Conservation (phyloP, 352 stramenopile species). For the Saprolegnia diclina region DNA sequence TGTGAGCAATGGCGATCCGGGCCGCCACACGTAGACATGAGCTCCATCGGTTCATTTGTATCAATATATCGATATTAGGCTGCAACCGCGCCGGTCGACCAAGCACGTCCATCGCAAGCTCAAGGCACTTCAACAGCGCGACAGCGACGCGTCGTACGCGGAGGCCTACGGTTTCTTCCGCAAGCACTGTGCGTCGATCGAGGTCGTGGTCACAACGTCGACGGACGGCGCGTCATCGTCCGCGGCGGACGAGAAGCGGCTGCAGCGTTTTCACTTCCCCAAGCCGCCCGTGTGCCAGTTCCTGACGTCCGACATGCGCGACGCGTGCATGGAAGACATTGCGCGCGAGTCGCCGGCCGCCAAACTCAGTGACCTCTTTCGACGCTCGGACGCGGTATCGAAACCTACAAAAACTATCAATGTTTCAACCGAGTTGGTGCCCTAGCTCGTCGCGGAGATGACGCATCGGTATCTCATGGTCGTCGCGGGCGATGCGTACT, state of each 20-base stretch:
- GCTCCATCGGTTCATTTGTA: too few species aligned
- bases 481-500: conserved; percentile 8
- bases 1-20: too few species aligned
- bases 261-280: conserved; percentile 23
- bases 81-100: too few species aligned
- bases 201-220: conserved; percentile 2
- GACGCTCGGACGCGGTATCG: conserved; percentile 13
- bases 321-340: conserved; percentile 13
- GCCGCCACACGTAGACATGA: too few species aligned
- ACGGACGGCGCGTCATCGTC: neutral
- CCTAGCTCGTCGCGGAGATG: conserved; percentile 19
- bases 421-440: neutral
- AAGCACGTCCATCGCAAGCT: neutral
- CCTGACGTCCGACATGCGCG: conserved; percentile 19
- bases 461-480: conserved; percentile 21
- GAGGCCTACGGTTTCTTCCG: conserved; percentile 17
- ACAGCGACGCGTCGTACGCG: conserved; percentile 7
- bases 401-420: neutral
- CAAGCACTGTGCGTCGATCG: conserved; percentile 8
- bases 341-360: conserved; percentile 8
- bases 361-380: conserved; percentile 16
- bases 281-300: conserved; percentile 20
- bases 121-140: neutral
- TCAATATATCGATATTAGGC: neutral
- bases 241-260: too few species aligned